Evolutionary conservation across 192 early-diverging fungal genomes (phyloP), one percentile per base, ranked within the genome.

Genomic region (Spinellus fusiger): DNA sequence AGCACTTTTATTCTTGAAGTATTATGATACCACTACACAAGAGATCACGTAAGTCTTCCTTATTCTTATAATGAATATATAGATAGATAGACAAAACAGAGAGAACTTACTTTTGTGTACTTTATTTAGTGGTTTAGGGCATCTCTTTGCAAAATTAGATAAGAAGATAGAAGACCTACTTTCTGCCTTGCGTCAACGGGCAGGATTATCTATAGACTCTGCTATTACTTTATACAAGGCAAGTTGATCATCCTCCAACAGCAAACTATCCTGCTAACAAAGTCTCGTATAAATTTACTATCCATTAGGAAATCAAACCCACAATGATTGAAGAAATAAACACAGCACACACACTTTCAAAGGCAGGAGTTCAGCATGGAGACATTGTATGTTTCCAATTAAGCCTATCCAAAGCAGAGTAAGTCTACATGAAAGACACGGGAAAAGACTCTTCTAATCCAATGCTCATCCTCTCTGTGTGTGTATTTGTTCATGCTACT

Each of bases 1-100:
- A 22, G 73, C 87, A 44, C 70, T 95, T 58, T 61, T 98, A 10
- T 95, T 95, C 64, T 56, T 94, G 28, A 97, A 97, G 76, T 90
- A 86, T 65, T 97, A 89, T 68, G 87, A 97, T 52, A 85, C 85
- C 0, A 49, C 65, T 4, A 74, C 68, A 13, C 73, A 75, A 12
- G 73, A 50, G 23, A 74, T 98, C 62, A 68, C 80, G 80, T 89
- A 77, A 70, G 77, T 59, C 2, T 32, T 59, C 15, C 3, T 49
- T 38, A 33, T 46, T 20, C 3, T 20, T 53, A 44, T 18, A 38
- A 25, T 13, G 26, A 16, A 10, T 31, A 23, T 25, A 23, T 53
- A 26, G 12, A 27, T 15, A 29, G 2, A 27, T 4, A n/a, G 32
- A 48, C 28, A 46, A n/a, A n/a, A 26, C 10, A 28, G 20, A 23